Evolutionary conservation across 345 rosid species (phyloP), one percentile per base, ranked within the genome.

Genomic region (Sisymbrium irio): DNA sequence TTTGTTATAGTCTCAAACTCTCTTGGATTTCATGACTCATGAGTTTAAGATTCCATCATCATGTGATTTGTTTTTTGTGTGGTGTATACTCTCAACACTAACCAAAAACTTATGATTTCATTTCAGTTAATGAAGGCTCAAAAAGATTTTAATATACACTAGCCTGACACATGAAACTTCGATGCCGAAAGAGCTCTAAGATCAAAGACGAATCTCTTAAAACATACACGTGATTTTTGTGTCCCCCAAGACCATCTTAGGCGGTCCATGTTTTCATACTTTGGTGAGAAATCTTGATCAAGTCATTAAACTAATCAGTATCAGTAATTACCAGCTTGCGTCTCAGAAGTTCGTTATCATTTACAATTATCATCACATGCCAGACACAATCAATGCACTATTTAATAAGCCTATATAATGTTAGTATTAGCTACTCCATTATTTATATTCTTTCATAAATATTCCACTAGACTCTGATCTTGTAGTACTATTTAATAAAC

Each of bases 161-260:
- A 68, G 69, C 9, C 74, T 75, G 79, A 76, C 79, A 76, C 60
- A 69, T 76, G 79, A 75, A 75, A 68, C 79, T 75, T 75, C 79
- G 79, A 75, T 75, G 45, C 78, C 44, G n/a, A 68, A 75, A 41
- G 41, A 75, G 74, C 75, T 69, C 65, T 54, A 69, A 62, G 65
- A 69, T 63, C 79, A 62, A 76, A 44, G 59, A 36, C 65, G 75
- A 62, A 75, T 75, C 79, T 68, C 62, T 62, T 15, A 12, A 42
- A 67, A 17, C 47, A 62, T 68, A 32, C 79, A 75, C 79, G 79
- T 75, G 79, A 75, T 75, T 62, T 53, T 75, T 75, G 74, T 62
- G 51, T 46, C 44, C 10, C 71, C 71, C 79, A 54, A 76, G 65
- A 76, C 79, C 79, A 69, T 63, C 63, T 56, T 69, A 62, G 18